Conservation (phyloP, 345 rosid genomes). For the Chamaenerion angustifolium region DNA sequence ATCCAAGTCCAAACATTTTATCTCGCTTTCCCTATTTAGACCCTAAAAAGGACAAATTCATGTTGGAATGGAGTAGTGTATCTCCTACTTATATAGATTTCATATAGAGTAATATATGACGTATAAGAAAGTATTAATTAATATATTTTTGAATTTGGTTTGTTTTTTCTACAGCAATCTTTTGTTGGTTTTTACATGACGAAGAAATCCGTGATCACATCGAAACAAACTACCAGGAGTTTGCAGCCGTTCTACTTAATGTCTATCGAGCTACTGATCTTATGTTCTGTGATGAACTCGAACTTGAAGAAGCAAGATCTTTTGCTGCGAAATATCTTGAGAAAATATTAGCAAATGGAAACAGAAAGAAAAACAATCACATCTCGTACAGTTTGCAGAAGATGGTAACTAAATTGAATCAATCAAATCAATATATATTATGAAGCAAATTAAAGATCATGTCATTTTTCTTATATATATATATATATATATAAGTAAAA, state of each 20-base stretch:
- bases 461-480: no score
- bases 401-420: conserved; percentile 10
- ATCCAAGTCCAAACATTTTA: no score
- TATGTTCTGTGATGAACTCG: conserved; percentile 41
- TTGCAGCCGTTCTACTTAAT: conserved; percentile 25
- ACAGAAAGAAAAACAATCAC: background rate
- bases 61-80: no score
- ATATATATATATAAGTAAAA: no score
- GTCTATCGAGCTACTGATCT: conserved; percentile 45
- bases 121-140: background rate
- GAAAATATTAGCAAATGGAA: conserved; percentile 6
- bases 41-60: no score
- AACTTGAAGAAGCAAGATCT: conserved; percentile 36
- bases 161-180: conserved; percentile 20
- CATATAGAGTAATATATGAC: no score
- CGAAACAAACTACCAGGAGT: conserved; percentile 16
- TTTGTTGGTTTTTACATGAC: conserved; percentile 44
- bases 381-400: conserved; percentile 3
- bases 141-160: no score
- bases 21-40: no score
- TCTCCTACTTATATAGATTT: no score
- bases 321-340: conserved; percentile 28
- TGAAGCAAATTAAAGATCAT: no score
- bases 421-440: background rate
- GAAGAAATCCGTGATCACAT: conserved; percentile 18